phyloP scores from a whole-genome alignment of 768 basidiomycete species.

The Termitomyces sp. region DNA sequence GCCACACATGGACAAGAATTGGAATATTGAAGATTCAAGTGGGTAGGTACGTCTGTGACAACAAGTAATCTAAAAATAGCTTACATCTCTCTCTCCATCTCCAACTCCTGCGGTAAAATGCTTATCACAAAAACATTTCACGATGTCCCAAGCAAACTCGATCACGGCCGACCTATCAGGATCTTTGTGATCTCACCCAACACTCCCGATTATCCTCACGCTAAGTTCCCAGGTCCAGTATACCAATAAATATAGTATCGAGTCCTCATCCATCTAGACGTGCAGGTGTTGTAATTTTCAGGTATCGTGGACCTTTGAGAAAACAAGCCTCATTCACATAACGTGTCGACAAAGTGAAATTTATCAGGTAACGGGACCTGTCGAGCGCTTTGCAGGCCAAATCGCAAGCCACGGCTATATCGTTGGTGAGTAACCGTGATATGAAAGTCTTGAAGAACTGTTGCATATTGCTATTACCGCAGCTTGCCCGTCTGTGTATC shows the following conservation, averaged over 20 bases:
- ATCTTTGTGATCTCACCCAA: slow-evolving; percentile 81
- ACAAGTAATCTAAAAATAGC: background rate
- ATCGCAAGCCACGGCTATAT: slow-evolving; percentile 85
- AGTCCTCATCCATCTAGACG: background rate
- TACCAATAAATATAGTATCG: background rate
- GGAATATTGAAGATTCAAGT: slow-evolving; percentile 10
- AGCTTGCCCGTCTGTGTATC: slow-evolving; percentile 85
- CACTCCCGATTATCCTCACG: slow-evolving; percentile 78
- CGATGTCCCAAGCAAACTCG: slow-evolving; percentile 69
- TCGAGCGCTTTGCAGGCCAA: slow-evolving; percentile 86
- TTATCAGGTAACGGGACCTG: slow-evolving; percentile 94
- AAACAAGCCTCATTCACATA: background rate
- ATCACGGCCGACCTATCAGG: slow-evolving; percentile 58
- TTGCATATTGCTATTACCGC: background rate
- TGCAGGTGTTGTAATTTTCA: slow-evolving; percentile 79
- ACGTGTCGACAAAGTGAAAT: slow-evolving; percentile 60
- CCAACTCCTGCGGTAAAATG: slow-evolving; percentile 37
- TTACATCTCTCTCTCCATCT: slow-evolving; percentile 6
- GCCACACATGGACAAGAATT: background rate
- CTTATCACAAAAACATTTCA: slow-evolving; percentile 74
- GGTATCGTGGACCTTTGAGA: slow-evolving; percentile 30
- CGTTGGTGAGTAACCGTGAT: slow-evolving; percentile 49
- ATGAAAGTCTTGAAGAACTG: background rate
- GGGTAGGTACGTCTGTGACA: background rate
- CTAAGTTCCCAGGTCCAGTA: slow-evolving; percentile 76